Percentiles rank a stretch among this genome's conserved stretches.
Evolutionary conservation across 495 filamentous ascomycete genomes (phyloP).

Genomic region (Viridothelium virens): DNA sequence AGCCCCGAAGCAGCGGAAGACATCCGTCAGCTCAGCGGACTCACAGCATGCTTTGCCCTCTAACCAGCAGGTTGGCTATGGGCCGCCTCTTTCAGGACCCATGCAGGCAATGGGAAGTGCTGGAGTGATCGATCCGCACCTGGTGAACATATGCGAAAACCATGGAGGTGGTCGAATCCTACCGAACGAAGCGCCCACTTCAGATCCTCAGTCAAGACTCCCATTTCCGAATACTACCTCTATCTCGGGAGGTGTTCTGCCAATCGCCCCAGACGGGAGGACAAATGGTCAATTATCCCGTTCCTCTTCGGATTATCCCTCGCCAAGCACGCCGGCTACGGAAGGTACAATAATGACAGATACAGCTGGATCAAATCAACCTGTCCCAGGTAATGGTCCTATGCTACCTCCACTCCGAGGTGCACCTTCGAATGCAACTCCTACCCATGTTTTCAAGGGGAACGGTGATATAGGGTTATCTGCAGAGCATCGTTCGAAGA

Average conservation of each 20-base stretch:
- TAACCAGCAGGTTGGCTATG: background rate
- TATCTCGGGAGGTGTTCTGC: background rate
- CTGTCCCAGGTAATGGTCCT: background rate
- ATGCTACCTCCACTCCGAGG: slow-evolving; percentile 8
- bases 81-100: background rate
- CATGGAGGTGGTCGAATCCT: background rate
- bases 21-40: background rate
- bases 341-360: background rate
- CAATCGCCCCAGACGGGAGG: background rate
- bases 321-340: background rate
- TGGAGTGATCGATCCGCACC: slow-evolving; percentile 24
- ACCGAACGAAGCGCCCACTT: background rate
- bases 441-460: background rate
- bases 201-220: background rate
- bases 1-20: slow-evolving; percentile 6
- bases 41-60: background rate
- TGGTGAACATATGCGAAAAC: slow-evolving; percentile 17
- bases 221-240: background rate
- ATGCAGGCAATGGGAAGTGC: slow-evolving; percentile 8
- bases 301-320: background rate
- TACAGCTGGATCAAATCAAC: background rate
- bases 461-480: slow-evolving; percentile 2
- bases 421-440: background rate
- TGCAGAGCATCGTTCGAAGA: slow-evolving; percentile 3
- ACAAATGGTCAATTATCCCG: background rate